These are phyloP conservation scores for Fomitopsis serialis DNA, from an alignment of 768 basidiomycete genomes.

Conservation along the genomic window DNA sequence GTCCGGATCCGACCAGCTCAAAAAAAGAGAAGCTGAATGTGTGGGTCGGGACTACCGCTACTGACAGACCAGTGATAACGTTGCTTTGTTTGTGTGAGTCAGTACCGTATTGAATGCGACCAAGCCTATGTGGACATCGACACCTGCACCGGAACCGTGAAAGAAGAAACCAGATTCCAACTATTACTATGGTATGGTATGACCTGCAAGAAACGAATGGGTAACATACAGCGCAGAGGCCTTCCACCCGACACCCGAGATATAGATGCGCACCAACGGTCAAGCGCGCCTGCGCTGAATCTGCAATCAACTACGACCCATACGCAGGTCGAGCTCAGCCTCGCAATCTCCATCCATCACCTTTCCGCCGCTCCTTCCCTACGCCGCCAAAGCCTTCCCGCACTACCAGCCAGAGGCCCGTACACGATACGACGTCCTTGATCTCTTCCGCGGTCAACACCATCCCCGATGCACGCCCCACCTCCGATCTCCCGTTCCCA, in stretches of 20 bases:
- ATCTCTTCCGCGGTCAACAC: slow-evolving; percentile 85
- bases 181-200: not conserved
- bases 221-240: not conserved
- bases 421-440: slow-evolving; percentile 87
- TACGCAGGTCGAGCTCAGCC: slow-evolving; percentile 29
- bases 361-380: slow-evolving; percentile 72
- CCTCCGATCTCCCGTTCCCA: slow-evolving; percentile 3
- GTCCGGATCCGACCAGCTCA: no score
- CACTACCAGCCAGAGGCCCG: slow-evolving; percentile 87
- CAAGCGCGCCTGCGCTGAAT: not conserved
- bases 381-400: slow-evolving; percentile 91
- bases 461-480: slow-evolving; percentile 35
- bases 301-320: not conserved
- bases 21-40: no score
- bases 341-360: slow-evolving; percentile 73
- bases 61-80: no score
- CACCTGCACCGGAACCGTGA: no score
- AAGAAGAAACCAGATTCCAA: no score
- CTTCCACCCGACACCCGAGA: not conserved
- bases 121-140: no score
- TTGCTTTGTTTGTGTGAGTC: no score
- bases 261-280: not conserved
- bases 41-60: no score
- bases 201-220: not conserved
- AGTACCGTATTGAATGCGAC: no score